Base-by-base conservation (phyloP, 441 rosid genomes). In the Lepidium campestre region DNA sequence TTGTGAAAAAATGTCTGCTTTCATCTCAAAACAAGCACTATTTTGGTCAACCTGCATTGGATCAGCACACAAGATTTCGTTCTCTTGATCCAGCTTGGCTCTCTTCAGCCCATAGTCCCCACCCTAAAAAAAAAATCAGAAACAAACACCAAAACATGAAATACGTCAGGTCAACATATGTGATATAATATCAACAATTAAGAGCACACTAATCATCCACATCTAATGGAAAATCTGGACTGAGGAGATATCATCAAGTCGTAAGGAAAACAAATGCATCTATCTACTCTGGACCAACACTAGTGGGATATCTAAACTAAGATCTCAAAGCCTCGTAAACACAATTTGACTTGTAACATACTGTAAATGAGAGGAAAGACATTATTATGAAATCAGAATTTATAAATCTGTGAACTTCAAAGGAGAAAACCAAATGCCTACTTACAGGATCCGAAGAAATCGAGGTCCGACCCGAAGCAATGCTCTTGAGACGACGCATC, bases 381-480 rank as follows among this genome's bases (percentile, higher is more conserved):
- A 67, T 27, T 13, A 49, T 18, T 25, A 44, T 23, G 19, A 1
- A 63, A 53, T 66, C 48, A 78, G 64, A 62, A 49, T 61, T 27
- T 19, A 54, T n/a, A 59, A 23, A 49, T 63, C 32, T 27, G 25
- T 31, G 45, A 56, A 48, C 15, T 55, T 18, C 32, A 50, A 57
- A 44, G 7, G 4, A n/a, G 19, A 4, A 31, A 17, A 39, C 1
- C 15, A 44, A 13, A 65, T 14, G 8, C 10, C 25, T 18, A 58
- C 88, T 71, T 55, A 83, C 99, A 41, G 94, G 89, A 78, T 94
- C 96, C 36, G 99, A 91, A 18, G 97, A 91, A 61, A 86, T 58
- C 8, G 97, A 91, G 67, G 89, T 75, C 17, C 85, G 89, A 57
- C 80, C 85, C 11, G 85, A 82, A 69, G 85, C 80, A 73, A 79